Conservation (phyloP, 2,329 filamentous ascomycete genomes). For the Mollisia scopiformis region DNA sequence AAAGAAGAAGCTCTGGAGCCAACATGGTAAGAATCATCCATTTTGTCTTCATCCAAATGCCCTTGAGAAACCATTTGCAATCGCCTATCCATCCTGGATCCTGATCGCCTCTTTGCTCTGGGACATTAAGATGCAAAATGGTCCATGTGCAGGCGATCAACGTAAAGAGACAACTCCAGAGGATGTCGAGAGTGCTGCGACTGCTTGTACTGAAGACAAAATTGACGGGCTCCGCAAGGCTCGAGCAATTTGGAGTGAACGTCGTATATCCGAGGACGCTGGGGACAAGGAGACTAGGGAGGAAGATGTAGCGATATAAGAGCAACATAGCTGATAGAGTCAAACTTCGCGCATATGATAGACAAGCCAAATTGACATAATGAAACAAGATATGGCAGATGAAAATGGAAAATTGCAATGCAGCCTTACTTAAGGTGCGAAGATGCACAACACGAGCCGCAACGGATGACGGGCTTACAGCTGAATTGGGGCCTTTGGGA, state of each 20-base stretch:
- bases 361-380: too few species aligned
- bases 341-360: too few species aligned
- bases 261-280: neutral
- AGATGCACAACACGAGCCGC: neutral
- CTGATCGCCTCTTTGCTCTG: conserved; percentile 9
- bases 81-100: neutral
- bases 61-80: conserved; percentile 2
- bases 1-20: conserved; percentile 3
- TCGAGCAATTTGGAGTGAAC: neutral
- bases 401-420: too few species aligned
- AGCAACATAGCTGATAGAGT: neutral
- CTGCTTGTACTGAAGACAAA: neutral
- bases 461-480: neutral
- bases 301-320: too few species aligned
- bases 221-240: neutral
- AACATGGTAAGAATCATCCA: conserved; percentile 10
- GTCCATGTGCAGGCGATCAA: conserved; percentile 28
- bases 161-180: conserved; percentile 25
- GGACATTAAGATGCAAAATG: conserved; percentile 28
- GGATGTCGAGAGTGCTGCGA: conserved; percentile 17
- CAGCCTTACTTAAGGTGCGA: neutral
- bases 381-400: neutral
- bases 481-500: too few species aligned
- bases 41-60: neutral
- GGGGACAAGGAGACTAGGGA: neutral